phyloP scores from a whole-genome alignment of 176 grass and related monocot genomes.

The Eragrostis curvula region DNA sequence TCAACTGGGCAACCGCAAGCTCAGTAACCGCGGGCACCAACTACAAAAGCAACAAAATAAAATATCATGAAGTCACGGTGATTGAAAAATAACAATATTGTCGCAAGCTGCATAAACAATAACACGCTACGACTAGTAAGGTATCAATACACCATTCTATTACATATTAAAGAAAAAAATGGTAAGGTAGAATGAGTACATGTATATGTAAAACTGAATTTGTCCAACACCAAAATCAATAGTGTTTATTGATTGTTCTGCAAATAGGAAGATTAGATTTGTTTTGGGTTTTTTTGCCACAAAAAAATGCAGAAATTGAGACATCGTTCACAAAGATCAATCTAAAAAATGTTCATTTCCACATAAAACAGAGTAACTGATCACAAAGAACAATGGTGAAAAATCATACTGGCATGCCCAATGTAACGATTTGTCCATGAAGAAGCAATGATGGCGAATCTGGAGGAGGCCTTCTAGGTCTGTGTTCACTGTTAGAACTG shows the following conservation, averaged over 20 bases:
- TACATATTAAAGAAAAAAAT: constrained; percentile 10
- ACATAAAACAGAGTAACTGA: neutral
- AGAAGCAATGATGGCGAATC: constrained; percentile 91
- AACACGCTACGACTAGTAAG: neutral
- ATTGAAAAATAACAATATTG: constrained; percentile 8
- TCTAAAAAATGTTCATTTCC: neutral
- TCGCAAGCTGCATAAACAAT: constrained; percentile 16
- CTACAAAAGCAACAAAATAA: constrained; percentile 42
- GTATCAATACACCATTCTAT: constrained; percentile 23
- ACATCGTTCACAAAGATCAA: neutral
- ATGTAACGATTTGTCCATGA: constrained; percentile 70
- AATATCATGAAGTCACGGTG: constrained; percentile 2
- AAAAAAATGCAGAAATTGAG: neutral
- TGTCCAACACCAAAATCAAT: constrained; percentile 2
- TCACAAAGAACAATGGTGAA: constrained; percentile 7
- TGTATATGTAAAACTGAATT: constrained; percentile 8
- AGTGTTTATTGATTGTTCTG: neutral
- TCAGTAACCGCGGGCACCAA: constrained; percentile 91
- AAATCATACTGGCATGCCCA: constrained; percentile 86
- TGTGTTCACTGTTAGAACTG: constrained; percentile 67
- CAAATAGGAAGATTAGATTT: neutral
- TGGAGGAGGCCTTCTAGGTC: constrained; percentile 61
- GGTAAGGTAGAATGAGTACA: neutral
- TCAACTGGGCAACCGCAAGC: constrained; percentile 74
- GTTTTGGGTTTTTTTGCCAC: neutral